phyloP scores from a whole-genome alignment of 805 yeast genomes.

The Nakazawaea ishiwadae region DNA sequence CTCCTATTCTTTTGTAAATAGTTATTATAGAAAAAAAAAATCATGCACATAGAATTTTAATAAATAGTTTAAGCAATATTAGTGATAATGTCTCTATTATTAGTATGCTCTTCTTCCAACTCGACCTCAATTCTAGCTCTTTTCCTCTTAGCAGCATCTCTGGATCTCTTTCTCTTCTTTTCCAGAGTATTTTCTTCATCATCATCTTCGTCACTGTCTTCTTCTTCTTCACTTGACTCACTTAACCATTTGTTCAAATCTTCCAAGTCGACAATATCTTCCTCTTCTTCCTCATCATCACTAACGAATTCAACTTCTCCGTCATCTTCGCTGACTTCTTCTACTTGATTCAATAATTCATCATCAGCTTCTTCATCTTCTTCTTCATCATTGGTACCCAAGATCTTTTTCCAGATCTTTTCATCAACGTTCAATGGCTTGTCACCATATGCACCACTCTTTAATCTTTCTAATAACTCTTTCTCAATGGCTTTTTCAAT shows the following conservation, averaged over 20 bases:
- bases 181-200: slow-evolving; percentile 26
- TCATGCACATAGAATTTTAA: too few relatives aligned
- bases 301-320: slow-evolving; percentile 81
- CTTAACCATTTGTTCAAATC: slow-evolving; percentile 87
- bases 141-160: slow-evolving; percentile 39
- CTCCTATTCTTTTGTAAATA: too few relatives aligned
- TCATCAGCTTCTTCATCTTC: slow-evolving; percentile 43
- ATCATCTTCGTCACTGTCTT: slow-evolving; percentile 33
- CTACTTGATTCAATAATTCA: slow-evolving; percentile 43
- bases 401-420: slow-evolving; percentile 89
- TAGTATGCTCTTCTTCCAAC: slow-evolving; percentile 66
- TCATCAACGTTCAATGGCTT: slow-evolving; percentile 96
- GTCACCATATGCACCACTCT: slow-evolving; percentile 98
- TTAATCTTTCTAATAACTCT: slow-evolving; percentile 88
- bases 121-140: slow-evolving; percentile 79
- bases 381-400: slow-evolving; percentile 57
- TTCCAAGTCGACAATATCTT: slow-evolving; percentile 79
- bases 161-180: slow-evolving; percentile 31
- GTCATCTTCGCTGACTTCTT: slow-evolving; percentile 25
- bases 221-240: slow-evolving; percentile 25
- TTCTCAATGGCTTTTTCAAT: slow-evolving; percentile 95
- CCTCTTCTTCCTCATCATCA: slow-evolving; percentile 86
- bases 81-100: slow-evolving; percentile 6
- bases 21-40: too few relatives aligned
- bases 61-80: background rate